Conservation (phyloP, 2,329 filamentous ascomycete species). For the Ceratocystis alfenasii region DNA sequence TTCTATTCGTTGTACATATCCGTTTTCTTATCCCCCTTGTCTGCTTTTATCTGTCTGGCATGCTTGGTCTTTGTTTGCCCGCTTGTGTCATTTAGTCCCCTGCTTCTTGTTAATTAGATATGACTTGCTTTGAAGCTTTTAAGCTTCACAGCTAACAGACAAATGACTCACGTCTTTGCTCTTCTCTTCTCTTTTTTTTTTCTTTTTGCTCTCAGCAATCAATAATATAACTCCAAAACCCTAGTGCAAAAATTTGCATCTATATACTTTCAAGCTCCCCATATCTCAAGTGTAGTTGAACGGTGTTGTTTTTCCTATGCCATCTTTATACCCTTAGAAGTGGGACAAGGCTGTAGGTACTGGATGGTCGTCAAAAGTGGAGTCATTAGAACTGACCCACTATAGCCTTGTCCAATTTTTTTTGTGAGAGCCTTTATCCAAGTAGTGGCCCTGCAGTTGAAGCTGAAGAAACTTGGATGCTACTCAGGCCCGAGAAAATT, state of each 20-base stretch:
- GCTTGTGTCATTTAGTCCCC: background rate
- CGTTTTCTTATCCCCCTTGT: background rate
- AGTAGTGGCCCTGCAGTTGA: background rate
- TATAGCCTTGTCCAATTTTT: slow-evolving; percentile 13
- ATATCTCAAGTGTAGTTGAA: background rate
- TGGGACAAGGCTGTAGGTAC: background rate
- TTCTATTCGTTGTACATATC: slow-evolving; percentile 5
- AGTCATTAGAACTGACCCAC: background rate
- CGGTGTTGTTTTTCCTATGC: background rate
- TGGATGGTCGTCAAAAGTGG: slow-evolving; percentile 10
- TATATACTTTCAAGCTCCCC: background rate
- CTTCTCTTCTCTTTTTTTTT: background rate
- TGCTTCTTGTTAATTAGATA: background rate
- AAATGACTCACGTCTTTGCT: background rate
- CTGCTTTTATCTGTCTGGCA: background rate
- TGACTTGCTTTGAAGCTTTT: background rate
- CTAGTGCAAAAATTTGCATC: background rate
- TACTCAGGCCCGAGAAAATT: background rate
- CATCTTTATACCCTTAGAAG: background rate
- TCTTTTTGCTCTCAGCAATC: background rate
- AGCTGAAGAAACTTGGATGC: background rate
- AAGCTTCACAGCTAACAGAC: background rate
- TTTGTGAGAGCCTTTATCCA: background rate
- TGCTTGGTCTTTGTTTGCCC: background rate
- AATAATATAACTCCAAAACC: background rate